These are phyloP conservation scores for Ophiostoma sp. DNA, from an alignment of 2,329 filamentous ascomycete species.

Conservation along the genomic window DNA sequence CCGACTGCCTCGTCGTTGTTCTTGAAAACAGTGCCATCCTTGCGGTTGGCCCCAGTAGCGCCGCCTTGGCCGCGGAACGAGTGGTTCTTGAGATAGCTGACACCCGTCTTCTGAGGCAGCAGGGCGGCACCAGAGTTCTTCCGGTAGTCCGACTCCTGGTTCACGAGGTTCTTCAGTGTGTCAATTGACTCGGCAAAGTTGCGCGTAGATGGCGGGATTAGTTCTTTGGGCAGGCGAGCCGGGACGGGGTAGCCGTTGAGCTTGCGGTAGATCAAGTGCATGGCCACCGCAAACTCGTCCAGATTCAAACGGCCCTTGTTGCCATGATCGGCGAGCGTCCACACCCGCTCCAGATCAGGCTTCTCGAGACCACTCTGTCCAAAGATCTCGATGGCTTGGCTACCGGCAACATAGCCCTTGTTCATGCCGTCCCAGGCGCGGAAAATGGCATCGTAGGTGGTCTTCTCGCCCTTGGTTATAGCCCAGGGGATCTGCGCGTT, in stretches of 20 bases:
- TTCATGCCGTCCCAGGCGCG: slow-evolving; percentile 92
- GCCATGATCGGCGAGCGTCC: slow-evolving; percentile 89
- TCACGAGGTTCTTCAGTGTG: slow-evolving; percentile 82
- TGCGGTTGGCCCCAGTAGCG: slow-evolving; percentile 58
- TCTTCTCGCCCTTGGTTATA: slow-evolving; percentile 98
- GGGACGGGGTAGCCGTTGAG: slow-evolving; percentile 93
- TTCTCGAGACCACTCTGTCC: slow-evolving; percentile 92
- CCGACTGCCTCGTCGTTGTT: slow-evolving; percentile 92
- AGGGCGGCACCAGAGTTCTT: slow-evolving; percentile 86
- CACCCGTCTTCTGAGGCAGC: slow-evolving; percentile 92
- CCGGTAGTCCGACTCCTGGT: slow-evolving; percentile 80
- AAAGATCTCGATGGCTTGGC: slow-evolving; percentile 93
- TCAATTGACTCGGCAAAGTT: slow-evolving; percentile 92
- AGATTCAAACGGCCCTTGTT: slow-evolving; percentile 93
- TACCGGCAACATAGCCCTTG: slow-evolving; percentile 87
- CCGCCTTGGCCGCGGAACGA: slow-evolving; percentile 70
- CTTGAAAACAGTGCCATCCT: slow-evolving; percentile 94
- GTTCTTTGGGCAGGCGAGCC: slow-evolving; percentile 78
- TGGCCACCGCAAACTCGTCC: slow-evolving; percentile 95
- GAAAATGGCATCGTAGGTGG: slow-evolving; percentile 91
- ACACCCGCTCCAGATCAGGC: slow-evolving; percentile 81
- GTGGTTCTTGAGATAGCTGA: slow-evolving; percentile 93
- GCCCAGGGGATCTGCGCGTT: slow-evolving; percentile 98
- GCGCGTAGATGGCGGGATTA: slow-evolving; percentile 88
- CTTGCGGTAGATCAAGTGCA: slow-evolving; percentile 98